phyloP scores from a whole-genome alignment of 345 rosid genomes.

The Boechera stricta region DNA sequence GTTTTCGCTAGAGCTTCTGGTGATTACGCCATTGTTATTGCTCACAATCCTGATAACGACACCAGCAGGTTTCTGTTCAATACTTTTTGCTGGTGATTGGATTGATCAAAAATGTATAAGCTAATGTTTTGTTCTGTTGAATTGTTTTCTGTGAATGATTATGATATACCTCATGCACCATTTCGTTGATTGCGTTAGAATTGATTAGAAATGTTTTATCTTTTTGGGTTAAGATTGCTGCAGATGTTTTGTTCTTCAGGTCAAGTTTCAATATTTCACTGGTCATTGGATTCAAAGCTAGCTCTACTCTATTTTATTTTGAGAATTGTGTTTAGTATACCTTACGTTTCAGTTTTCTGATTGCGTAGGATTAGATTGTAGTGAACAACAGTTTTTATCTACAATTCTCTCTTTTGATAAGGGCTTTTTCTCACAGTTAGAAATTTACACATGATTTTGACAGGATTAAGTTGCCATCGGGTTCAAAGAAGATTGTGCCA shows the following conservation, averaged over 20 bases:
- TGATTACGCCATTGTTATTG: conserved; percentile 68
- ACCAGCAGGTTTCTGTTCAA: conserved; percentile 54
- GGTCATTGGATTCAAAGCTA: not conserved
- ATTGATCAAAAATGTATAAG: not conserved
- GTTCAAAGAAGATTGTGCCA: conserved; percentile 70
- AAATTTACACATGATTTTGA: not conserved
- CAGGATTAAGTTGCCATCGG: conserved; percentile 78
- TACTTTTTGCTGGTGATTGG: not conserved
- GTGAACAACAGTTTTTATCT: not conserved
- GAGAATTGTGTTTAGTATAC: not conserved
- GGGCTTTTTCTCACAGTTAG: not conserved
- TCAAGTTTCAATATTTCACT: not conserved
- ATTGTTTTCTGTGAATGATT: too few relatives aligned
- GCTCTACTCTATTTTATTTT: not conserved
- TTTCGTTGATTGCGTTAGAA: not conserved
- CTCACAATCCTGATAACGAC: conserved; percentile 73
- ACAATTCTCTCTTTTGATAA: not conserved
- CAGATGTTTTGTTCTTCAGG: not conserved
- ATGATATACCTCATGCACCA: not conserved
- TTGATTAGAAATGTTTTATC: not conserved
- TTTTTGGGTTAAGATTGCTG: not conserved
- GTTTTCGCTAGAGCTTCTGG: conserved; percentile 63
- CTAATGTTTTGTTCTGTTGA: not conserved
- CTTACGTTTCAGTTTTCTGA: not conserved
- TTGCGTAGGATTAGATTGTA: not conserved